Conservation (phyloP, 2,329 filamentous ascomycete genomes). For the Tolypocladium nubicola region DNA sequence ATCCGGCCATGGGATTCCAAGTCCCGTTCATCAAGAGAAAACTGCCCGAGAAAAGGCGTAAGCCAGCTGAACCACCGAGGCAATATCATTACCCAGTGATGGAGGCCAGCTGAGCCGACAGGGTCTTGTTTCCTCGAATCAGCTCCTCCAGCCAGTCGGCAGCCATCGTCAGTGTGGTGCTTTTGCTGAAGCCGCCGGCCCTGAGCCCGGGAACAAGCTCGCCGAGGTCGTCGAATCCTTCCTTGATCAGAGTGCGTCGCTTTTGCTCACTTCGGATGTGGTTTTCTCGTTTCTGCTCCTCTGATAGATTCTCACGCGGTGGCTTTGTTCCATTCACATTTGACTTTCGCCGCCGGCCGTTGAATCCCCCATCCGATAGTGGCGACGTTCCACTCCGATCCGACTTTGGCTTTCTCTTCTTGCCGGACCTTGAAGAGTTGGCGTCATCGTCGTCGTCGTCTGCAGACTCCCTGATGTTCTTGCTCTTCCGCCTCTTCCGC, state of each 20-base stretch:
- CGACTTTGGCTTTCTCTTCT: conserved; percentile 37
- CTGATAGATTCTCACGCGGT: conserved; percentile 61
- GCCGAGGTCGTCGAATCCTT: conserved; percentile 73
- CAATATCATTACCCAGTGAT: conserved; percentile 11
- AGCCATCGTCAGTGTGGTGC: conserved; percentile 63
- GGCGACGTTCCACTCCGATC: conserved; percentile 23
- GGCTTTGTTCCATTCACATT: conserved; percentile 30
- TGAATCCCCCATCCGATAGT: conserved; percentile 21
- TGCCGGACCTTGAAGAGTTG: conserved; percentile 19
- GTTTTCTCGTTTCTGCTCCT: conserved; percentile 75
- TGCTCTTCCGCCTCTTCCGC: conserved; percentile 46
- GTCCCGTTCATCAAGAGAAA: not conserved
- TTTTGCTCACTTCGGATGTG: conserved; percentile 86
- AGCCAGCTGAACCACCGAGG: not conserved
- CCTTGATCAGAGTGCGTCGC: conserved; percentile 68
- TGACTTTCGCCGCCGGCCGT: conserved; percentile 41
- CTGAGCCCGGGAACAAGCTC: conserved; percentile 65
- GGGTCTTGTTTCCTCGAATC: conserved; percentile 53
- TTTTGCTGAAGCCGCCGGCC: conserved; percentile 73
- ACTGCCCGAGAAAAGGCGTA: not conserved
- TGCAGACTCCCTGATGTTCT: conserved; percentile 28
- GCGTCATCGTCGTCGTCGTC: conserved; percentile 30
- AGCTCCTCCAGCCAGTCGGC: conserved; percentile 71
- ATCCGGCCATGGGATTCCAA: not conserved
- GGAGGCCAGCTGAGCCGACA: conserved; percentile 42